A percentile compares a stretch with the other conserved stretches of the same genome.
These are phyloP conservation scores for Kwoniella bestiolae DNA, from an alignment of 768 basidiomycete species.

Conservation along the genomic window DNA sequence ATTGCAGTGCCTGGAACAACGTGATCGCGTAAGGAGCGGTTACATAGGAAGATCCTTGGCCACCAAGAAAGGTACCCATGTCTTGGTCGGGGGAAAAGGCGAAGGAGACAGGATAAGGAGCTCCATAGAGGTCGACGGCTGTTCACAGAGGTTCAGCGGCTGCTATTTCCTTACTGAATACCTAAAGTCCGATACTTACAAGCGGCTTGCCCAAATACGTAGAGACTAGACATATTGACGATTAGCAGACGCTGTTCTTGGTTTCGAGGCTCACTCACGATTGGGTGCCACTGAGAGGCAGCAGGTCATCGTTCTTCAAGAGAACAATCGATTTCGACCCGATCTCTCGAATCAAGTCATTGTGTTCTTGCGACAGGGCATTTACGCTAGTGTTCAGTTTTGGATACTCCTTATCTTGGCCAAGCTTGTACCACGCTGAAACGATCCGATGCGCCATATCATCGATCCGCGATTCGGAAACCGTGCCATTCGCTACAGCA, in stretches of 20 bases:
- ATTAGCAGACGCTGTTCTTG: neutral
- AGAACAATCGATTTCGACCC: conserved; percentile 16
- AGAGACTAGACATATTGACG: neutral
- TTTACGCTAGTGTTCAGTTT: conserved; percentile 2
- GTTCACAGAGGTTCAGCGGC: neutral
- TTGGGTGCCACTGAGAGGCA: neutral
- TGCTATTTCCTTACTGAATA: too few species aligned
- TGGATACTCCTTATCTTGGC: conserved; percentile 61
- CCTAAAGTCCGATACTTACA: too few species aligned
- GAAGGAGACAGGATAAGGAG: neutral
- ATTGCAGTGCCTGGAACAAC: neutral
- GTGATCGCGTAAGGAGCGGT: conserved; percentile 1
- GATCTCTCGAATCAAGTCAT: conserved; percentile 13
- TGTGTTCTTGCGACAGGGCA: conserved; percentile 1
- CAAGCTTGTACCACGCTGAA: conserved; percentile 60
- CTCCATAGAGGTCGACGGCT: neutral
- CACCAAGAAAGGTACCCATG: conserved; percentile 8
- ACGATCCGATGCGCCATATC: conserved; percentile 31
- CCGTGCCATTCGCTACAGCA: conserved; percentile 23
- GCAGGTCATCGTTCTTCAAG: conserved; percentile 24
- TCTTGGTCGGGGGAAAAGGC: neutral
- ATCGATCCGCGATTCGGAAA: conserved; percentile 20
- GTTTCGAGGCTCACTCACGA: neutral
- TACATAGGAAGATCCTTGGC: conserved; percentile 14
- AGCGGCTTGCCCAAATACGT: conserved; percentile 6